Evolutionary conservation across 2,329 filamentous ascomycete species (phyloP), one percentile per base, ranked within the genome.

Genomic region (Nemania bipapillata): DNA sequence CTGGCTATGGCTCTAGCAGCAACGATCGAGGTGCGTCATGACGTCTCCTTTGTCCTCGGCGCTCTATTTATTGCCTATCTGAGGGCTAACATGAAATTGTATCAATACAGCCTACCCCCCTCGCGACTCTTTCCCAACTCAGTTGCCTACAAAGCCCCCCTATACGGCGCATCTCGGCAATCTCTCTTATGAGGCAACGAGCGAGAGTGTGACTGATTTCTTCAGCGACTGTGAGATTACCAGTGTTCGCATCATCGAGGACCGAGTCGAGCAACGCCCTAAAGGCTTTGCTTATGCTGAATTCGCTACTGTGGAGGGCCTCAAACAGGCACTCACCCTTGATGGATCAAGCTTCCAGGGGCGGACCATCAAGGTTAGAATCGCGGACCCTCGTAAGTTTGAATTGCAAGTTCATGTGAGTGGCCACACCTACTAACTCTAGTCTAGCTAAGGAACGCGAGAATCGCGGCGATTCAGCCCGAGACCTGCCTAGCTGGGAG

Each of bases 221-320:
- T 97, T 99, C 79, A 83, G 86, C 60, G 92, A 87, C 65, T 97
- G 95, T 81, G 88, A 93, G 72, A 91, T 97, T 75, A 92, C 92
- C 73, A 97, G 90, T 79, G 93, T 99, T 73, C 92, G 96, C 77
- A 94, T 99, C 76, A 97, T 99, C 72, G 95, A 97, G 84, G 96
- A 99, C 82, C 96, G 95, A 79, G 87, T 97, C 80, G 92, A 96
- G 79, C 90, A 91, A 81, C 94, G 94, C 78, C 96, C 96, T 73
- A 99, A 99, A 86, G 96, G 96, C 56, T 99, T 99, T 77, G 96
- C 95, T 70, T 99, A 99, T 80, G 95, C 97, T 73, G 96, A 99
- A 81, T 99, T 99, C 77, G 89, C 86, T 73, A 91, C 89, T 59
- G 84, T 96, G 52, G 95, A 98, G 57, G 95, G 95, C 68, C 85